Evolutionary conservation across 2,329 filamentous ascomycete genomes (phyloP), one percentile per base, ranked within the genome.

Genomic region (Arthroderma uncinatum): DNA sequence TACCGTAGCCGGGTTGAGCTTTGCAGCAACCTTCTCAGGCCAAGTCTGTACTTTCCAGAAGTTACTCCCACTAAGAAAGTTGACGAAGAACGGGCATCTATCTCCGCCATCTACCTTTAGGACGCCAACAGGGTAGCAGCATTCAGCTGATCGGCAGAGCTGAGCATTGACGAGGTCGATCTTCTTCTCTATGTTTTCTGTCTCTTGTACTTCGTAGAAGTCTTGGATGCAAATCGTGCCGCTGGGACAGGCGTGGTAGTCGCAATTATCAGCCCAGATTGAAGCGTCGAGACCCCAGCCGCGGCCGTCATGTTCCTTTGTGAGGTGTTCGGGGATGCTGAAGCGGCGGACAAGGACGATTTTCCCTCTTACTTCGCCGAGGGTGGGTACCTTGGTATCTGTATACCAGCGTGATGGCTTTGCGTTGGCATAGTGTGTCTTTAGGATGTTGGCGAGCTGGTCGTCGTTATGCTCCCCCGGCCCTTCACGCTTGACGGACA

Each of bases 11-110:
- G 91, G 87, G 74, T 97, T 97, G 53, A 95, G 79, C 74, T 87
- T 89, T 19, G 83, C 85, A 0, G 93, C 92, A 69, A 98, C 89
- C 66, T 82, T 85, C 71, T 95, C 91, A 0, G 93, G 93, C 93
- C 93, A 98, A 71, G 90, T 95, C 57, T 82, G 83, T 1, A 85
- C 78, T 62, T 89, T 91, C 84, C 92, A 97, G 76, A 97, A 97
- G 74, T 96, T 96, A 70, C 86, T 92, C 0, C 86, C 93, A 63
- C 81, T 89, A 61, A 96, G 71, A 69, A 96, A 97, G 71, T 97
- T 98, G 71, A 97, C 76, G 65, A 87, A 95, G 63, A 96, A 79
- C 0, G 89, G 89, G 14, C 76, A 76, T 28, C 68, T 66, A 70
- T 73, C 37, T 68, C 75, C 54, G 68, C 67, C 9, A 62, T 66